Conservation (phyloP, 306 rosid genomes). For the Hippophae rhamnoides region DNA sequence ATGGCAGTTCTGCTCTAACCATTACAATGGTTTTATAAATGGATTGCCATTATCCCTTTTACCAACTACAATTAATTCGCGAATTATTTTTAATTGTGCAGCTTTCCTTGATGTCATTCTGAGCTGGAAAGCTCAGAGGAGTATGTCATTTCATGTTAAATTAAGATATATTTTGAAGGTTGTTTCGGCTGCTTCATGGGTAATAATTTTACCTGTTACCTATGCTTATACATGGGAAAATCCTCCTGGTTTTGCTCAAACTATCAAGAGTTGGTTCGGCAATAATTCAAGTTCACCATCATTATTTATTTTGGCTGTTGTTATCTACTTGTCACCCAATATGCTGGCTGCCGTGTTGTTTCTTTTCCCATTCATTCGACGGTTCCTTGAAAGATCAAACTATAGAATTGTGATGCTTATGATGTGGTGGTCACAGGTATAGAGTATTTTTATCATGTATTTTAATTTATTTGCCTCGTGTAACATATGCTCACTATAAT, state of each 20-base stretch:
- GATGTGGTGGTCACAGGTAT: slow-evolving; percentile 99
- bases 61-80: slow-evolving; percentile 5
- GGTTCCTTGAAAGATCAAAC: slow-evolving; percentile 87
- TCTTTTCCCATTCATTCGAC: slow-evolving; percentile 78
- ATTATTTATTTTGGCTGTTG: slow-evolving; percentile 80
- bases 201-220: slow-evolving; percentile 73
- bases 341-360: slow-evolving; percentile 75
- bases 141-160: slow-evolving; percentile 77
- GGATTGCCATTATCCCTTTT: not conserved
- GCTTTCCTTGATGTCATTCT: slow-evolving; percentile 91
- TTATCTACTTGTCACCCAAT: slow-evolving; percentile 73
- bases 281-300: slow-evolving; percentile 53
- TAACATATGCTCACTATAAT: not conserved
- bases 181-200: slow-evolving; percentile 91
- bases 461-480: not conserved
- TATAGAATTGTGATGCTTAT: slow-evolving; percentile 73
- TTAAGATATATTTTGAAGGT: slow-evolving; percentile 84
- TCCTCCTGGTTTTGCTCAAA: slow-evolving; percentile 90
- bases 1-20: no score
- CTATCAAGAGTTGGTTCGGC: slow-evolving; percentile 91
- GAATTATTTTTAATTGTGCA: slow-evolving; percentile 27
- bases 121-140: slow-evolving; percentile 78
- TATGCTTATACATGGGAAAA: slow-evolving; percentile 82
- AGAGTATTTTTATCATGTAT: slow-evolving; percentile 1
- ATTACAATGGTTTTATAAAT: no score